Evolutionary conservation across 2,329 filamentous ascomycete genomes (phyloP).

Genomic region (Phaeoacremonium minimum): DNA sequence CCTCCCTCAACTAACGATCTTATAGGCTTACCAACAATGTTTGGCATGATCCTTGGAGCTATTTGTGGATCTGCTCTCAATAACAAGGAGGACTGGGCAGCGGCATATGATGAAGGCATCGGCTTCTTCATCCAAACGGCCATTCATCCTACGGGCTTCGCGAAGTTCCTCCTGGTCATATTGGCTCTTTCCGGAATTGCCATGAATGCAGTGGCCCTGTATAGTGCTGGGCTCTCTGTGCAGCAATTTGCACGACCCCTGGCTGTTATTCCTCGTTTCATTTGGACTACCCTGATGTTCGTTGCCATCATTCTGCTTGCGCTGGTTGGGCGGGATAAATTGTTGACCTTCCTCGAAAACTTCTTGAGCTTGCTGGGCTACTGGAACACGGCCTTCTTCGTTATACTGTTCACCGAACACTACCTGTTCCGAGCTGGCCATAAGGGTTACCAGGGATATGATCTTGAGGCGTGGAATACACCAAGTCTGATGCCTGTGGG

Average conservation of each 20-base stretch:
- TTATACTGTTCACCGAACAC: constrained; percentile 43
- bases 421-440: constrained; percentile 37
- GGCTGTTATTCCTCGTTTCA: constrained; percentile 35
- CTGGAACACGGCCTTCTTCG: constrained; percentile 43
- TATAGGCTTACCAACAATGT: constrained; percentile 36
- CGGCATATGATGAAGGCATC: constrained; percentile 33
- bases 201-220: constrained; percentile 40
- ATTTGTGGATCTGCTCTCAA: constrained; percentile 37
- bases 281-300: constrained; percentile 43
- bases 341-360: constrained; percentile 38
- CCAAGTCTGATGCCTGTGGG: constrained; percentile 36
- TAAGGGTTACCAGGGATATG: constrained; percentile 32
- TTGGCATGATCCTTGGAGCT: constrained; percentile 41
- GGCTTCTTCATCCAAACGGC: constrained; percentile 39
- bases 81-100: constrained; percentile 31
- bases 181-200: constrained; percentile 36
- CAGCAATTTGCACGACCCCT: constrained; percentile 38
- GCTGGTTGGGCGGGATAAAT: constrained; percentile 35
- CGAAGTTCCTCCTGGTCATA: constrained; percentile 34
- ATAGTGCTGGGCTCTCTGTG: constrained; percentile 29
- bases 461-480: constrained; percentile 44
- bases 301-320: constrained; percentile 37
- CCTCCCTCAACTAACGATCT: constrained; percentile 33
- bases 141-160: constrained; percentile 38
- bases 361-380: constrained; percentile 45